Percentiles rank a stretch among this genome's conserved stretches.
These are phyloP conservation scores for Fraxinus cuspidata DNA, from an alignment of 257 asterid genomes.

Conservation along the genomic window DNA sequence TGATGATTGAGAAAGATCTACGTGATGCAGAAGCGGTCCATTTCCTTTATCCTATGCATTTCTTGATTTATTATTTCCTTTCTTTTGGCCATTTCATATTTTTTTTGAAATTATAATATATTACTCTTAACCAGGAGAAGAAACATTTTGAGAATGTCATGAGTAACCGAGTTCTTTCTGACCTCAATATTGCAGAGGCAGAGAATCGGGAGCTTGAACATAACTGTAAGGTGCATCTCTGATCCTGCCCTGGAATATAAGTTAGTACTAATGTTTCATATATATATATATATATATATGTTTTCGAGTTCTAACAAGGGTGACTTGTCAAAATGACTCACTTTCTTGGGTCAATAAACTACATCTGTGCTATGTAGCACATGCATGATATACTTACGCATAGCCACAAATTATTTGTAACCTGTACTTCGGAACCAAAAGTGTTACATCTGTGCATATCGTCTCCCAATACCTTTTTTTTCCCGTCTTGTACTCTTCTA, in stretches of 20 bases:
- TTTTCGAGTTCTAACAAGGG: slow-evolving; percentile 16
- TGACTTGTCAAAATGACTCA: background rate
- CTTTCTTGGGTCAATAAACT: slow-evolving; percentile 18
- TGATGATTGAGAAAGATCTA: slow-evolving; percentile 51
- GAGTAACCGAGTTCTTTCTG: slow-evolving; percentile 55
- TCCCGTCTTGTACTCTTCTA: slow-evolving; percentile 1
- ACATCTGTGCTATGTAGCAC: slow-evolving; percentile 13
- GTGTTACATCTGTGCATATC: slow-evolving; percentile 1
- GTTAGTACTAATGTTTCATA: slow-evolving; percentile 9
- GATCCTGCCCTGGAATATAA: slow-evolving; percentile 28
- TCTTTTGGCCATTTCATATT: slow-evolving; percentile 8
- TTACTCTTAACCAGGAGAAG: slow-evolving; percentile 52
- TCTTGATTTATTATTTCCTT: slow-evolving; percentile 13
- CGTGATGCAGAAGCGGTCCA: slow-evolving; percentile 56
- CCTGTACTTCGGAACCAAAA: slow-evolving; percentile 18
- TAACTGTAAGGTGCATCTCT: slow-evolving; percentile 56
- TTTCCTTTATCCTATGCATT: slow-evolving; percentile 26
- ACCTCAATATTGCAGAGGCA: slow-evolving; percentile 51
- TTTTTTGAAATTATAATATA: slow-evolving; percentile 15
- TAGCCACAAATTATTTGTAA: background rate
- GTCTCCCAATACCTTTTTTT: slow-evolving; percentile 3
- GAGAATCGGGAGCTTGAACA: slow-evolving; percentile 60
- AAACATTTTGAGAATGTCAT: slow-evolving; percentile 57
- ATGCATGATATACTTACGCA: slow-evolving; percentile 6
- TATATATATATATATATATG: background rate